A percentile compares a stretch with the other conserved stretches of the same genome.
Evolutionary conservation across 2,329 filamentous ascomycete genomes (phyloP).

Genomic region (Thielaviopsis musarum): DNA sequence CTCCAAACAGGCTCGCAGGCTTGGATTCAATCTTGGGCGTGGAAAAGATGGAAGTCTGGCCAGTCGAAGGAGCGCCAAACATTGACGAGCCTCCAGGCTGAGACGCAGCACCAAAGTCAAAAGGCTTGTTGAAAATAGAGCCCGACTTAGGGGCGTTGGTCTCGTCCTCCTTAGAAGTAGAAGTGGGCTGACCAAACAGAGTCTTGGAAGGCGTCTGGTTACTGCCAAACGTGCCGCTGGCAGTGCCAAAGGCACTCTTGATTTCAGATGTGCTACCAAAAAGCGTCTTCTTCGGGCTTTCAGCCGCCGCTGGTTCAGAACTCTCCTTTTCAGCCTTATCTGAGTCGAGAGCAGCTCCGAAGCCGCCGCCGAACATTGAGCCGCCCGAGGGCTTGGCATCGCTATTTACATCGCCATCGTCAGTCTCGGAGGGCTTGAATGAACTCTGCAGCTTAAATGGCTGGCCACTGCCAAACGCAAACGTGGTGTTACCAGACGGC

Average conservation of each 20-base stretch:
- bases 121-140: background rate
- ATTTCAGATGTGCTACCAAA: slow-evolving; percentile 14
- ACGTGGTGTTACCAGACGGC: slow-evolving; percentile 16
- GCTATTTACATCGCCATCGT: slow-evolving; percentile 40
- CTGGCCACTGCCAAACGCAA: slow-evolving; percentile 23
- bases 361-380: slow-evolving; percentile 43
- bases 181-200: background rate
- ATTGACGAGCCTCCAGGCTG: background rate
- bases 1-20: slow-evolving; percentile 1
- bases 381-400: slow-evolving; percentile 20
- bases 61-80: background rate
- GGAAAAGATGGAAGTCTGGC: slow-evolving; percentile 1
- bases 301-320: slow-evolving; percentile 24
- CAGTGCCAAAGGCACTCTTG: background rate
- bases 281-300: slow-evolving; percentile 22
- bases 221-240: background rate
- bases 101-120: background rate
- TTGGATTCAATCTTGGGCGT: background rate
- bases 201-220: slow-evolving; percentile 1
- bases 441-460: slow-evolving; percentile 52
- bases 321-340: slow-evolving; percentile 23
- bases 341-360: slow-evolving; percentile 38
- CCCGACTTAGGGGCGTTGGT: background rate
- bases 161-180: background rate
- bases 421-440: slow-evolving; percentile 46